phyloP scores from a whole-genome alignment of 1,284 basidiomycete genomes.

The Ustilago sp. region DNA sequence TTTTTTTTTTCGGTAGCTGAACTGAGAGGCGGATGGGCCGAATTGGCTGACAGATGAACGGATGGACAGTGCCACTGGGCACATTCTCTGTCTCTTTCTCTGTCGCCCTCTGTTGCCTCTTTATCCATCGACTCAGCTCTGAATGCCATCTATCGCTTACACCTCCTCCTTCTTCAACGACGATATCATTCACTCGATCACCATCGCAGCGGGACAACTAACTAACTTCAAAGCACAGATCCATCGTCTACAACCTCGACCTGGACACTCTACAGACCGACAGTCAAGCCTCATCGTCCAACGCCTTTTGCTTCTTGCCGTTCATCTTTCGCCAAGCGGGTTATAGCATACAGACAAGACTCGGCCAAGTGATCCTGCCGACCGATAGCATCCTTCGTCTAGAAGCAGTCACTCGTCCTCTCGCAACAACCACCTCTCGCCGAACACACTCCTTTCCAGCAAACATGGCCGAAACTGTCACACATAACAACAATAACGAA shows the following conservation, averaged over 20 bases:
- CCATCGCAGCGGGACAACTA: neutral
- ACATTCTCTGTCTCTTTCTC: neutral
- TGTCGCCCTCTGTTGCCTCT: neutral
- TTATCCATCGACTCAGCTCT: neutral
- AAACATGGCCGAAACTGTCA: conserved; percentile 24
- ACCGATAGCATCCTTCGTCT: neutral
- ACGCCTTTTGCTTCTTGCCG: neutral
- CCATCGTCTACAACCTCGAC: neutral
- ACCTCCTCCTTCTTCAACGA: neutral
- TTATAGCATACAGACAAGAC: neutral
- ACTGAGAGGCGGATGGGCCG: neutral
- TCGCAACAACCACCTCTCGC: neutral
- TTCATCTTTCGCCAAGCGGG: neutral
- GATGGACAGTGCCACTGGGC: neutral
- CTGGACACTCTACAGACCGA: neutral
- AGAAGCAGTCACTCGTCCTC: neutral
- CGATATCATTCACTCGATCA: neutral
- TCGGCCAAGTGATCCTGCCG: neutral
- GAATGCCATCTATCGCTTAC: neutral
- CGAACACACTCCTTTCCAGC: neutral
- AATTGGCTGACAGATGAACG: conserved; percentile 2
- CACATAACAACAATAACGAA: conserved; percentile 47
- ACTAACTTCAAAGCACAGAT: neutral
- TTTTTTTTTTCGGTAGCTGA: no score
- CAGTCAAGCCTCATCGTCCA: neutral